phyloP scores from a whole-genome alignment of 148 eudicot genomes.

The Spergularia marina region DNA sequence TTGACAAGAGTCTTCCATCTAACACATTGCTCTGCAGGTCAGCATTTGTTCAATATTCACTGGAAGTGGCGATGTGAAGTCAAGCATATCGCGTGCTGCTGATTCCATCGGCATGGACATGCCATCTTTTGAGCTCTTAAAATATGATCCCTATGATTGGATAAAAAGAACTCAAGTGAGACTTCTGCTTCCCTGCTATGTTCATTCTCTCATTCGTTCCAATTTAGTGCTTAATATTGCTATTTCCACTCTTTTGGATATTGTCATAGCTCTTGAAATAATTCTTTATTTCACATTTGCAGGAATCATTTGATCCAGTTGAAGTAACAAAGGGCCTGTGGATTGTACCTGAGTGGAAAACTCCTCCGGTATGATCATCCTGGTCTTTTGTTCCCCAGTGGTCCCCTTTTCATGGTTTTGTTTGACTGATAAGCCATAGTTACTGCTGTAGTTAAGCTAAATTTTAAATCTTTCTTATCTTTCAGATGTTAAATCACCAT shows the following conservation, averaged over 20 bases:
- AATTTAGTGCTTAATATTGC: not conserved
- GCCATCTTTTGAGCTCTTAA: slow-evolving; percentile 62
- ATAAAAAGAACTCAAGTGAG: slow-evolving; percentile 72
- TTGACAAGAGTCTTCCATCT: not conserved
- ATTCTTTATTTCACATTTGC: slow-evolving; percentile 16
- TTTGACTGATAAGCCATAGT: not conserved
- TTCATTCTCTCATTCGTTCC: not conserved
- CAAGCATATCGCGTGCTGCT: slow-evolving; percentile 73
- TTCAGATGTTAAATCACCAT: not conserved
- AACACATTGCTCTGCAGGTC: slow-evolving; percentile 44
- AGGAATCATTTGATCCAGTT: slow-evolving; percentile 93
- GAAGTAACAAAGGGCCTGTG: slow-evolving; percentile 81
- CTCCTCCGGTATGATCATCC: slow-evolving; percentile 63
- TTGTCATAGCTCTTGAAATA: slow-evolving; percentile 7
- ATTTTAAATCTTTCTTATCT: not conserved
- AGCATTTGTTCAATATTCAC: slow-evolving; percentile 68
- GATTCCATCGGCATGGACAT: slow-evolving; percentile 76
- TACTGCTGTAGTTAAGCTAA: not conserved
- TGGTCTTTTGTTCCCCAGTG: slow-evolving; percentile 16
- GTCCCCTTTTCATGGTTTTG: not conserved
- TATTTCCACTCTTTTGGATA: not conserved
- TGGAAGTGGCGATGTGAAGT: slow-evolving; percentile 53
- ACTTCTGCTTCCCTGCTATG: slow-evolving; percentile 10
- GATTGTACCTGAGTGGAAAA: slow-evolving; percentile 95
- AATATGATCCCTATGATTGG: slow-evolving; percentile 81